These are phyloP conservation scores for Monosporascus sp. DNA, from an alignment of 2,329 filamentous ascomycete genomes.

Conservation along the genomic window DNA sequence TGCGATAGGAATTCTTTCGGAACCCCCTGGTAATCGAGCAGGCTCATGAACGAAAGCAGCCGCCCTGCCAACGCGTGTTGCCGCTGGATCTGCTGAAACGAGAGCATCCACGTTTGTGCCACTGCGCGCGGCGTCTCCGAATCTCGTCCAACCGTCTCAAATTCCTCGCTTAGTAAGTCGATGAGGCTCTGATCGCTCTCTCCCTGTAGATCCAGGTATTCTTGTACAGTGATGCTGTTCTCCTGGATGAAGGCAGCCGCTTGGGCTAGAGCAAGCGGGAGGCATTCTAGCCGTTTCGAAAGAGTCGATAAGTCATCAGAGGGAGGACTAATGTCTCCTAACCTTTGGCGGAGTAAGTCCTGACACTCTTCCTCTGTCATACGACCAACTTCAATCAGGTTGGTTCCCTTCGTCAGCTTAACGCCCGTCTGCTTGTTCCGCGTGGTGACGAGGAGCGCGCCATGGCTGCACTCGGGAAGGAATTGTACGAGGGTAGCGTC, in stretches of 20 bases:
- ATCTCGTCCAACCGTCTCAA: conserved; percentile 26
- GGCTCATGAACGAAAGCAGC: conserved; percentile 40
- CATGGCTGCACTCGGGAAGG: too few species aligned
- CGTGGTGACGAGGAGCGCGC: too few species aligned
- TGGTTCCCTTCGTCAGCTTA: too few species aligned
- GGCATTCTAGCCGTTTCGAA: conserved; percentile 20
- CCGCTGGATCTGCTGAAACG: conserved; percentile 29
- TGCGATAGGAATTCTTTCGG: too few species aligned
- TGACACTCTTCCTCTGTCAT: too few species aligned
- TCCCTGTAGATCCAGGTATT: conserved; percentile 33
- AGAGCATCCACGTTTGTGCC: conserved; percentile 20
- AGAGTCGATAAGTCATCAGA: conserved; percentile 13
- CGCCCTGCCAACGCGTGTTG: conserved; percentile 29
- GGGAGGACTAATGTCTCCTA: conserved; percentile 1
- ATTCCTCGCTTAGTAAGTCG: conserved; percentile 22
- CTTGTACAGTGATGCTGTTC: conserved; percentile 19
- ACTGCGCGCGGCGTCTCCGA: conserved; percentile 31
- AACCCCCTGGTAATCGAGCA: conserved; percentile 36
- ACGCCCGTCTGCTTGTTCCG: too few species aligned
- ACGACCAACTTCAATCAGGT: too few species aligned
- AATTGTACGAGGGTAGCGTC: too few species aligned
- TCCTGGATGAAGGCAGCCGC: conserved; percentile 27
- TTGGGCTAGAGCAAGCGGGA: conserved; percentile 30
- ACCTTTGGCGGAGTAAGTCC: too few species aligned
- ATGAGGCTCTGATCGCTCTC: conserved; percentile 23